Evolutionary conservation across 805 yeast species (phyloP).

Genomic region (baker's yeast (Saccharomyces cerevisiae)): DNA sequence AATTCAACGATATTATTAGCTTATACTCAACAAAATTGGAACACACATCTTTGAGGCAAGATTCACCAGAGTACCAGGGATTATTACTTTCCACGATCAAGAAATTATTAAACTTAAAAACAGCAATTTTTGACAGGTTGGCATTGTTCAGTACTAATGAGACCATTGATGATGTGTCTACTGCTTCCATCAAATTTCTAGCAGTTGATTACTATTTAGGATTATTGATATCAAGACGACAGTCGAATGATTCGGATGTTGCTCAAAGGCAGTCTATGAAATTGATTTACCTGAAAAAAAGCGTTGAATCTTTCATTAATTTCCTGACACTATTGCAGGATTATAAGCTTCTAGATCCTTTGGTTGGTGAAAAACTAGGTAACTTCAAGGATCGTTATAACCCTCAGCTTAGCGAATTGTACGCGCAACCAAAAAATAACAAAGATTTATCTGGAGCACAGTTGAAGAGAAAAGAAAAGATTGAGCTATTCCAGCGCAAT

Average conservation of each 20-base stretch:
- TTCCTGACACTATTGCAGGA: conserved; percentile 40
- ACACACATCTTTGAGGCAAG: conserved; percentile 31
- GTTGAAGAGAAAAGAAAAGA: conserved; percentile 60
- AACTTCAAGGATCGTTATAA: conserved; percentile 33
- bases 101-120: conserved; percentile 39
- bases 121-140: conserved; percentile 35
- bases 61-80: conserved; percentile 36
- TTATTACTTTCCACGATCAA: conserved; percentile 32
- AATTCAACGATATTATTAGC: conserved; percentile 15
- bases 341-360: conserved; percentile 36
- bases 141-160: conserved; percentile 69
- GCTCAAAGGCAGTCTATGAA: conserved; percentile 19
- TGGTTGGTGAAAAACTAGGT: conserved; percentile 34
- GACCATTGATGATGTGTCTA: conserved; percentile 55
- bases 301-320: conserved; percentile 38
- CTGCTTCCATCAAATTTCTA: conserved; percentile 53
- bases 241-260: conserved; percentile 12
- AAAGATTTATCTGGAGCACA: conserved; percentile 22
- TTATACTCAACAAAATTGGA: conserved; percentile 13
- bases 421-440: conserved; percentile 11
- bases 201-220: conserved; percentile 56
- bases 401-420: conserved; percentile 33
- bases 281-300: conserved; percentile 33
- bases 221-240: conserved; percentile 23
- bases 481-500: conserved; percentile 55